Base-by-base conservation (phyloP, 805 yeast genomes). In the Teunomyces gatunensis region DNA sequence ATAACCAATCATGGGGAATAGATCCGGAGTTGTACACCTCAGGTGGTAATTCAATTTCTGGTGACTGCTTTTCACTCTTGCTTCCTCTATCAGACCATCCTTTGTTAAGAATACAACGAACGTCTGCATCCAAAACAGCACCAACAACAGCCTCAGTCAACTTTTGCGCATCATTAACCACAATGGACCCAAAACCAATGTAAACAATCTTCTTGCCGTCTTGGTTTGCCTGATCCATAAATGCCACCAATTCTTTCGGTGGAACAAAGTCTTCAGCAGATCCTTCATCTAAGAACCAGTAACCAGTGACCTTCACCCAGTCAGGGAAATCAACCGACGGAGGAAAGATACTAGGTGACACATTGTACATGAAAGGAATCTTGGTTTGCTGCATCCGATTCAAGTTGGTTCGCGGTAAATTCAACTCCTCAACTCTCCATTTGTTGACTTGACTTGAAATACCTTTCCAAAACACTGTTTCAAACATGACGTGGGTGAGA, bases 291-390 rank as follows among this genome's bases (percentile, higher is more conserved):
- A 92, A 71, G 56, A 89, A 88, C 98, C 98, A 92, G 62, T 92
- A 92, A 0, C 98, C 98, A 0, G 97, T 88, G 9, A 91, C 96
- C 56, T 78, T 87, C n/a, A 92, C 80, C 97, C 97, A 92, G 62
- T 89, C 97, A 12, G 89, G 85, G 65, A 87, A 91, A 65, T 92
- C 98, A 36, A 90, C 86, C 2, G 96, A 85, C 0, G 97, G 96
- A 1, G 96, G 96, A 55, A 92, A 81, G 2, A 92, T 86, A 0
- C 85, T 74, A 3, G 96, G 97, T 1, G 96, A 87, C 1, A 92
- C 84, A 58, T 88, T 90, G 64, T 92, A 92, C 54, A 92, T 65
- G 60, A 92, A 92, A 3, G 98, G 98, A 7, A 89, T 84, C 50
- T 84, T 84, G 41, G 79, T 75, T 62, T 87, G 96, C 52, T 84